These are phyloP conservation scores for Suillus brevipes DNA, from an alignment of 768 basidiomycete species.

Conservation along the genomic window DNA sequence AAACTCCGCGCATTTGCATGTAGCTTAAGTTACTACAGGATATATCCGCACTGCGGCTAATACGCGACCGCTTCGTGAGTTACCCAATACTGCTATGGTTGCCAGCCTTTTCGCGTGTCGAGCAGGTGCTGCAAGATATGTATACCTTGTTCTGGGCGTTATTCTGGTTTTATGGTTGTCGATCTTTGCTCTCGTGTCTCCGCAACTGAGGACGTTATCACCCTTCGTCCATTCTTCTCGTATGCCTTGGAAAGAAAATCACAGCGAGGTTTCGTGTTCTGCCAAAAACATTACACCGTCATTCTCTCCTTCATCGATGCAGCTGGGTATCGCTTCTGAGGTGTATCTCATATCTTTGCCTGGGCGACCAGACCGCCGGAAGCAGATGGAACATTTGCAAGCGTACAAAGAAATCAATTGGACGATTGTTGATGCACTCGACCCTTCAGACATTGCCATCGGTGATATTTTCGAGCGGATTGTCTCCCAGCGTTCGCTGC, in stretches of 20 bases:
- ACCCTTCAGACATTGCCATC: constrained; percentile 41
- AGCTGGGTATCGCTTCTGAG: constrained; percentile 40
- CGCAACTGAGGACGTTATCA: background rate
- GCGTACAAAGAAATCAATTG: constrained; percentile 47
- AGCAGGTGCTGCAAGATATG: background rate
- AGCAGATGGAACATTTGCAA: constrained; percentile 58
- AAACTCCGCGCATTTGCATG: background rate
- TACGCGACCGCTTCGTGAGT: background rate
- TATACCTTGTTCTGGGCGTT: background rate
- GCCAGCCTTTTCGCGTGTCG: background rate
- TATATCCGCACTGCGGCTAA: too few relatives aligned
- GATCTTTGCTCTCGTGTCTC: background rate
- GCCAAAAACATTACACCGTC: background rate
- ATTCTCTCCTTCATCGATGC: background rate
- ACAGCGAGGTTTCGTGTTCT: background rate
- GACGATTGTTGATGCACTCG: constrained; percentile 53
- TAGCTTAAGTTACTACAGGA: too few relatives aligned
- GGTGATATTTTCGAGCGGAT: constrained; percentile 46
- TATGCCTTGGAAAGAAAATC: background rate
- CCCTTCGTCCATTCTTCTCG: background rate
- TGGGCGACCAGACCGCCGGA: constrained; percentile 52
- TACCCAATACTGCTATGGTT: background rate
- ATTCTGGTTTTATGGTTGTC: background rate
- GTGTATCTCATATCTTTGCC: constrained; percentile 65
- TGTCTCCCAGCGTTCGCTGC: constrained; percentile 27